These are phyloP conservation scores for Sphenostylis stenocarpa DNA, from an alignment of 306 rosid genomes.

Conservation along the genomic window DNA sequence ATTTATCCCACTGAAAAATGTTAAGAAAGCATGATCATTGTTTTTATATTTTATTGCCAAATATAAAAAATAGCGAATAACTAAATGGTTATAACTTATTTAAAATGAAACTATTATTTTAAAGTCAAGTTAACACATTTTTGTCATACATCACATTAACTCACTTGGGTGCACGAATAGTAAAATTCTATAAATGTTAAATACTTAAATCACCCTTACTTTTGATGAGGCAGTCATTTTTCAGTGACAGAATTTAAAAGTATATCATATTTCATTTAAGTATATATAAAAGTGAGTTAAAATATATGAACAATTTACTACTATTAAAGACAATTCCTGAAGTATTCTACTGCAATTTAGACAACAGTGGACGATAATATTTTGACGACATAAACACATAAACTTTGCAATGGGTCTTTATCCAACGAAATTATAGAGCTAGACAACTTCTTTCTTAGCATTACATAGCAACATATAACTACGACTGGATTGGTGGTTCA, in stretches of 20 bases:
- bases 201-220: not conserved
- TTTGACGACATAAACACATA: too few species aligned
- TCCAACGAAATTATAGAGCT: slow-evolving; percentile 31
- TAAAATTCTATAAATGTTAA: not conserved
- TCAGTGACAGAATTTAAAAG: not conserved
- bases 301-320: not conserved
- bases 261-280: not conserved
- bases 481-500: slow-evolving; percentile 52
- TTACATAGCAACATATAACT: slow-evolving; percentile 31
- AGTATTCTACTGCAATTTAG: not conserved
- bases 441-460: slow-evolving; percentile 14
- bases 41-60: not conserved
- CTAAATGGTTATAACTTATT: not conserved
- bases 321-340: not conserved
- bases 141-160: too few species aligned
- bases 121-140: not conserved
- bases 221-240: not conserved
- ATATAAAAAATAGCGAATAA: not conserved
- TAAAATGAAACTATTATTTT: not conserved
- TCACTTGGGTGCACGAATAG: too few species aligned
- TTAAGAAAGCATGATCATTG: not conserved
- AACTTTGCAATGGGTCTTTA: slow-evolving; percentile 4
- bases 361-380: slow-evolving; percentile 14
- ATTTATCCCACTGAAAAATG: not conserved
- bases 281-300: not conserved